Percentiles rank a stretch among this genome's conserved stretches.
Evolutionary conservation across 352 stramenopile genomes (phyloP).

Genomic region (Pythium insidiosum): DNA sequence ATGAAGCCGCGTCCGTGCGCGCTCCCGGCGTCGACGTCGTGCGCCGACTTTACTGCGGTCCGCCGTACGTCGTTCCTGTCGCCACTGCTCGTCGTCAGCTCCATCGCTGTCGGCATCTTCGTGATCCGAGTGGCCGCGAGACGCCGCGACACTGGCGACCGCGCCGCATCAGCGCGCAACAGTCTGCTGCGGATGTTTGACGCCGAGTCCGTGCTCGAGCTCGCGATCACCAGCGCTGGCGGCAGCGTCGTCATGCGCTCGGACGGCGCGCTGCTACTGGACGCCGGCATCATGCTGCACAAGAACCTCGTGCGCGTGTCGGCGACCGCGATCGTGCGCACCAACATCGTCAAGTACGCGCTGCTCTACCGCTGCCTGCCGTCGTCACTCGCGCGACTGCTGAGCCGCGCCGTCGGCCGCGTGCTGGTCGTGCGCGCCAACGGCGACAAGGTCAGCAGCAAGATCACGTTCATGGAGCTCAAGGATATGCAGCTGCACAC

Average conservation of each 20-base stretch:
- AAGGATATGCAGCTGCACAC: slow-evolving; percentile 14
- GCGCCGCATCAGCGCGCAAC: slow-evolving; percentile 1
- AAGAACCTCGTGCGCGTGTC: slow-evolving; percentile 18
- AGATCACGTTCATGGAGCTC: slow-evolving; percentile 10
- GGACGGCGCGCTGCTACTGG: slow-evolving; percentile 1
- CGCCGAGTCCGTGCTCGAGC: background rate
- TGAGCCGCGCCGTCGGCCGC: slow-evolving; percentile 10
- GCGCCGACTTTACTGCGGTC: slow-evolving; percentile 8
- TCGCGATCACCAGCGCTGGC: background rate
- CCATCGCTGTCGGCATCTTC: slow-evolving; percentile 4
- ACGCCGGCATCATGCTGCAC: slow-evolving; percentile 15
- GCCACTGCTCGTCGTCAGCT: slow-evolving; percentile 3
- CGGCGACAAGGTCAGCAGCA: slow-evolving; percentile 1
- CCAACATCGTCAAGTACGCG: slow-evolving; percentile 16
- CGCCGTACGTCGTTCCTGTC: slow-evolving; percentile 12
- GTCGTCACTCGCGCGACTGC: slow-evolving; percentile 1
- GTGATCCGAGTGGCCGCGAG: slow-evolving; percentile 4
- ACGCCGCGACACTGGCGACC: background rate
- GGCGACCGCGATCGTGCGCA: slow-evolving; percentile 3
- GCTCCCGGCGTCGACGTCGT: slow-evolving; percentile 11
- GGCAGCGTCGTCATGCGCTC: slow-evolving; percentile 3
- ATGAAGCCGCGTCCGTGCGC: slow-evolving; percentile 7
- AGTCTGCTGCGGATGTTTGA: slow-evolving; percentile 11
- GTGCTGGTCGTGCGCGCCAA: slow-evolving; percentile 8
- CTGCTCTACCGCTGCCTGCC: slow-evolving; percentile 14